Evolutionary conservation across 495 filamentous ascomycete genomes (phyloP), one percentile per base, ranked within the genome.

Genomic region (Penicillium bialowiezense): DNA sequence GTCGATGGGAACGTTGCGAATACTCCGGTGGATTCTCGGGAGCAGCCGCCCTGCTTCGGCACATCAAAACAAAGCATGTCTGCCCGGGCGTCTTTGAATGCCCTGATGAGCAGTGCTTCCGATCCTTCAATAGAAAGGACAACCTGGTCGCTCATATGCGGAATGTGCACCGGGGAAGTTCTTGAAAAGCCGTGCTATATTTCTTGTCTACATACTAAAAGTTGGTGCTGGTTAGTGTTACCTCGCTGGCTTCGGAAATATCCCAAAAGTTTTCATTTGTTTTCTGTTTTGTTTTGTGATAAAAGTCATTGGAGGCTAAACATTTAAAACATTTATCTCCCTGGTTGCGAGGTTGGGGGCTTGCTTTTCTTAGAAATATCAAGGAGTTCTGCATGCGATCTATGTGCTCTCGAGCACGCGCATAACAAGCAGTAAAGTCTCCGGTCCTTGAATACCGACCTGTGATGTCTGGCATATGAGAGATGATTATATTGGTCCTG

Each of bases 51-150:
- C 50, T 63, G 0, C 32, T 45, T 35, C 56, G 59, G 19, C 59
- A 63, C 31, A 36, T 59, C 14, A 50, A 51, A 4, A 37, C 48
- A 10, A 54, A 41, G 2, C 59, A 63, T 33, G 43, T 62, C 7
- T 37, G 52, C 3, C 56, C 55, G 0, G 39, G 41, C 2, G 28
- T 48, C 9, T 56, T 39, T 9, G 24, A 50, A 28, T 62, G 56
- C 18, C 44, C 42, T 14, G 18, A 38, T 15, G 7, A 10, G 7
- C 8, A 47, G 1, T 61, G 54, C 19, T 13, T 13, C 3, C 49
- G 8, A 35, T 7, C 43, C 7, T 60, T 60, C 19, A 52, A 53
- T n/a, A 47, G 58, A 7, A 58, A 52, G 15, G 50, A 58, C 18
- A 58, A 61, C 10, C 13, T 61, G 9, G 17, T 47, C 9, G 41